Base-by-base conservation (phyloP, 345 rosid genomes). In the Brassica nigra region DNA sequence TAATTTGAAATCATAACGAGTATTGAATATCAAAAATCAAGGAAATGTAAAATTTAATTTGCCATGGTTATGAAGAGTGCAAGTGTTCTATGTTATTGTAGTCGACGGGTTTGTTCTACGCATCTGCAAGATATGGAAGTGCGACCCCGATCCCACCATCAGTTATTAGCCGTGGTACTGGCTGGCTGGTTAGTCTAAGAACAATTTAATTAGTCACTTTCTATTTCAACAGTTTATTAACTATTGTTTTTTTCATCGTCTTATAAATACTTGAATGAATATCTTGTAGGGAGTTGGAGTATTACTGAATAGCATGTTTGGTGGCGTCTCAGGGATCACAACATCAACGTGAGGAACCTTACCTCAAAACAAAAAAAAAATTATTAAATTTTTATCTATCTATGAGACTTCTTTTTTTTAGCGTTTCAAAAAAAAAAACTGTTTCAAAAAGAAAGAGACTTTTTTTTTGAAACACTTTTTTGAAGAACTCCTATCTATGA, bases 111-210 rank as follows among this genome's bases (percentile, higher is more conserved):
- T 81, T 92, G 70, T 91, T 87, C 73, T 87, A 77, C 2, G 92
- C 88, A 59, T 84, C 90, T n/a, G 89, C 94, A 29, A 85, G 94
- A 75, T 86, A 82, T 71, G 96, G 89, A 55, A 87, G 93, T 58
- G 96, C 96, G 12, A 88, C 92, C 0, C 92, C 91, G 0, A 86
- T 88, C 28, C 96, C 93, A 30, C 87, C 92, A 65, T 88, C 90
- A 7, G 90, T 89, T 58, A 49, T 91, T 70, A 85, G 93, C 74
- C 90, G 91, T 62, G 92, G 92, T 33, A 67, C 83, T 58, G 93
- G 96, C 64, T 88, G 92, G 92, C 84, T 85, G 90, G 91, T 91
- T 82, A 75, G 73, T 67, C 37, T 62, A 37, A 47, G 14, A 57
- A 36, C 8, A 68, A 34, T 39, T 20, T 27, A 28, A 71, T 14